Conservation (phyloP, 805 yeast species). For the Metschnikowia cerradonensis region DNA sequence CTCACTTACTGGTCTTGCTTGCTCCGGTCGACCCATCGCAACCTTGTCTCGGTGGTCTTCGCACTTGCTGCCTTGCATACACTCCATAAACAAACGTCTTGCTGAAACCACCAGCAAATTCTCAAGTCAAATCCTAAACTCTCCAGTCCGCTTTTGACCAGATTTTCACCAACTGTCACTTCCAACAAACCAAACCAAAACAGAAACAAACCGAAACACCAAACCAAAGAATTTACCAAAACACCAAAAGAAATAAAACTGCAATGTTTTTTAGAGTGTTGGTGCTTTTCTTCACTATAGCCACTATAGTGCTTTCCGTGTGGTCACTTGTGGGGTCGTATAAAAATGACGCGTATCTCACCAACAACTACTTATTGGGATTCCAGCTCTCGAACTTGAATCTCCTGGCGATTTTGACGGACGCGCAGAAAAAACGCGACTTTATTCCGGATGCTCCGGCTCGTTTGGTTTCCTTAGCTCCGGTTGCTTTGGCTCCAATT, state of each 20-base stretch:
- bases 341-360: slow-evolving; percentile 30
- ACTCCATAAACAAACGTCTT: not conserved
- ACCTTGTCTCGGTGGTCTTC: not conserved
- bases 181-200: too few relatives aligned
- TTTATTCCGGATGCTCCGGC: not conserved
- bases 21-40: too few relatives aligned
- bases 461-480: too few relatives aligned
- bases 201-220: too few relatives aligned
- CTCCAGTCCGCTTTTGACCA: too few relatives aligned
- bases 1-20: too few relatives aligned
- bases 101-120: not conserved
- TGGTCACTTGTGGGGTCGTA: slow-evolving; percentile 41
- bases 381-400: slow-evolving; percentile 33
- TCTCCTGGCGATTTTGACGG: slow-evolving; percentile 26
- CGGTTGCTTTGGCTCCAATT: too few relatives aligned
- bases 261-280: slow-evolving; percentile 29
- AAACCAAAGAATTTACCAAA: too few relatives aligned
- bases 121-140: not conserved
- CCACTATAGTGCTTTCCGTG: slow-evolving; percentile 26
- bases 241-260: too few relatives aligned
- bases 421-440: slow-evolving; percentile 5
- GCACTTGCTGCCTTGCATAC: not conserved
- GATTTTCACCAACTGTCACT: too few relatives aligned
- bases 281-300: slow-evolving; percentile 31
- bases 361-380: slow-evolving; percentile 33